Evolutionary conservation across 441 rosid species (phyloP).

Genomic region (Corymbia calophylla): DNA sequence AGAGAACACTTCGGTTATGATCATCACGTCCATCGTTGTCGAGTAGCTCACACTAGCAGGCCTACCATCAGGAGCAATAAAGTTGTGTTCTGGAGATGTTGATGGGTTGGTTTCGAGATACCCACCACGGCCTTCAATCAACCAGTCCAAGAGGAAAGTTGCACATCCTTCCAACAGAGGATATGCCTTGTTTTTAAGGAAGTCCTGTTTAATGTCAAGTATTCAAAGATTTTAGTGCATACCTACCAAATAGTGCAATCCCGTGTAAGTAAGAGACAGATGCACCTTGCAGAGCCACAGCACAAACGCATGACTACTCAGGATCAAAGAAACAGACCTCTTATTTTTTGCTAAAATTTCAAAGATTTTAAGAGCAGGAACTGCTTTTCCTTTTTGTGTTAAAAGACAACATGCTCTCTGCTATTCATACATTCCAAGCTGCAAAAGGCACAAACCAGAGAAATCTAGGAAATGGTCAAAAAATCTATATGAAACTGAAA

Average conservation of each 20-base stretch:
- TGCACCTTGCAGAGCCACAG: background rate
- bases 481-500: background rate
- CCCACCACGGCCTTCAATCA: constrained; percentile 12
- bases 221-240: background rate
- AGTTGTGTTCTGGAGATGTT: constrained; percentile 15
- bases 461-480: background rate
- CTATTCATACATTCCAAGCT: background rate
- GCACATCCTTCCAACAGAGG: constrained; percentile 9
- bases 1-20: constrained; percentile 11
- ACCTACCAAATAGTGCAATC: background rate
- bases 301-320: background rate
- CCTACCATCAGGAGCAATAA: constrained; percentile 16
- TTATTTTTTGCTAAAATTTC: background rate
- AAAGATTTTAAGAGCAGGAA: background rate
- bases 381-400: background rate
- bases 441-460: background rate
- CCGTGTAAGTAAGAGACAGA: background rate
- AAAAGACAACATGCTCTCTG: background rate
- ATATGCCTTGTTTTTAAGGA: constrained; percentile 7
- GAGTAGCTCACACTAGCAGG: constrained; percentile 18
- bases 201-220: background rate
- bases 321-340: background rate
- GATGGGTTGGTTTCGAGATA: constrained; percentile 16
- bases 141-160: constrained; percentile 13
- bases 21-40: constrained; percentile 14